phyloP scores from a whole-genome alignment of 768 basidiomycete species.

The Pisolithus albus region DNA sequence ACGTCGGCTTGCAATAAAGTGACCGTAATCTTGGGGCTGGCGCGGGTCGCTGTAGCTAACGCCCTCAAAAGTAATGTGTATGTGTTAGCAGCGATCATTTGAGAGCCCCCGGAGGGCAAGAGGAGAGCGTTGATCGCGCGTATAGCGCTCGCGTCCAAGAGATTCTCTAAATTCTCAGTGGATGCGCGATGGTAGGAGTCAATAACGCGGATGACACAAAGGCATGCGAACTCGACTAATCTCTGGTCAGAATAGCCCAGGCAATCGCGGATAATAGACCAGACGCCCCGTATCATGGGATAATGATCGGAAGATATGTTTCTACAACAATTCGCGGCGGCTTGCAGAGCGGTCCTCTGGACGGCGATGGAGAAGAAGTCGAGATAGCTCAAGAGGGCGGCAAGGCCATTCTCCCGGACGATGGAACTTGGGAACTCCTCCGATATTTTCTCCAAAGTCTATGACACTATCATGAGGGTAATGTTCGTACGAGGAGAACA shows the following conservation, averaged over 20 bases:
- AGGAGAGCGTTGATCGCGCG: constrained; percentile 80
- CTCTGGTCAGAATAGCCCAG: constrained; percentile 89
- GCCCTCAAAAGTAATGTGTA: constrained; percentile 85
- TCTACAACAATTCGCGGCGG: constrained; percentile 94
- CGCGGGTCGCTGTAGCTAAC: constrained; percentile 79
- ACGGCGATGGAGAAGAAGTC: constrained; percentile 99
- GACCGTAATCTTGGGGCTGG: constrained; percentile 82
- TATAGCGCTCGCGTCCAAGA: constrained; percentile 76
- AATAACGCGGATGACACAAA: constrained; percentile 90
- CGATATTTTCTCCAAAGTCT: constrained; percentile 98
- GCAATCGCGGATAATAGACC: constrained; percentile 91
- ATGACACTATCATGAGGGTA: constrained; percentile 13
- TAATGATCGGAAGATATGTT: constrained; percentile 88
- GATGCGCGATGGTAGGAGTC: constrained; percentile 86
- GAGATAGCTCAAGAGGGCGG: constrained; percentile 88
- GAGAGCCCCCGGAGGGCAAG: constrained; percentile 79
- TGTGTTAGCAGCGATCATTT: constrained; percentile 78
- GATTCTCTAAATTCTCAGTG: constrained; percentile 77
- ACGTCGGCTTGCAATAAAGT: constrained; percentile 87
- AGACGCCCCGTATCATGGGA: constrained; percentile 79
- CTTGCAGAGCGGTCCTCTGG: constrained; percentile 92
- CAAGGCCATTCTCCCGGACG: constrained; percentile 90
- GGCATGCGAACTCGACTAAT: constrained; percentile 93
- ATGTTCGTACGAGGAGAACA: constrained; percentile 4
- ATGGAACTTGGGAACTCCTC: constrained; percentile 96